Evolutionary conservation across 2,329 filamentous ascomycete genomes (phyloP), one percentile per base, ranked within the genome.

Genomic region (Microcyclosporella mali): DNA sequence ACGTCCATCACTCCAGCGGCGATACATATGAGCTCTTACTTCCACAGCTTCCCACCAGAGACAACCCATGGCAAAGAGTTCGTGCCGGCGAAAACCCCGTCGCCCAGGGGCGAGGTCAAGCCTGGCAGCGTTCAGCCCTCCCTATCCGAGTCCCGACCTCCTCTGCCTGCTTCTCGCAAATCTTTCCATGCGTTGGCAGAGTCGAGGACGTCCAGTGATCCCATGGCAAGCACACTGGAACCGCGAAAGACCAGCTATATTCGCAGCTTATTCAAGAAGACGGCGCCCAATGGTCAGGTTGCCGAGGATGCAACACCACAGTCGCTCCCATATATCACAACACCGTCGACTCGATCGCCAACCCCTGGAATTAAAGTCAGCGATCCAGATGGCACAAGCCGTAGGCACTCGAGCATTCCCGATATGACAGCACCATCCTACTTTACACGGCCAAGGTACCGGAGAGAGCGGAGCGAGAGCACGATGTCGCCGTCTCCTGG

Each of bases 1-100:
- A 25, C 21, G 9, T 6, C 9, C 21, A 25, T 25, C 21, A 25
- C 21, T 9, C 21, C 21, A 9, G 9, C 9, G 21, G 21, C 6
- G 6, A 25, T 4, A 6, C 21, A 9, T 6, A 25, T 25, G 21
- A 48, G 54, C 17, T 53, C 49, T 11, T 58, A 57, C 21, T 59
- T 59, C 33, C 49, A 48, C 4, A 55, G 52, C 2, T 56, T 56
- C 27, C 49, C 39, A 3, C 45, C 53, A 10, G 49, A 55, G 12
- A 47, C 43, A 2, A 48, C 47, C 17, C 45, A 43, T 19, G 45
- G 33, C 19, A 50, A 52, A 29, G 52, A 51, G n/a, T 52, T 51
- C 19, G 34, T 49, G 3, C 49, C 51, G 6, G 19, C 35, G 19
- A 40, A 15, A 21, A 37, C 45, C 3, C 37, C 45, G 21, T 17